A percentile compares a stretch with the other conserved stretches of the same genome.
Evolutionary conservation across 139 green algal species (phyloP).

Genomic region (Chlamydomonas sp.): DNA sequence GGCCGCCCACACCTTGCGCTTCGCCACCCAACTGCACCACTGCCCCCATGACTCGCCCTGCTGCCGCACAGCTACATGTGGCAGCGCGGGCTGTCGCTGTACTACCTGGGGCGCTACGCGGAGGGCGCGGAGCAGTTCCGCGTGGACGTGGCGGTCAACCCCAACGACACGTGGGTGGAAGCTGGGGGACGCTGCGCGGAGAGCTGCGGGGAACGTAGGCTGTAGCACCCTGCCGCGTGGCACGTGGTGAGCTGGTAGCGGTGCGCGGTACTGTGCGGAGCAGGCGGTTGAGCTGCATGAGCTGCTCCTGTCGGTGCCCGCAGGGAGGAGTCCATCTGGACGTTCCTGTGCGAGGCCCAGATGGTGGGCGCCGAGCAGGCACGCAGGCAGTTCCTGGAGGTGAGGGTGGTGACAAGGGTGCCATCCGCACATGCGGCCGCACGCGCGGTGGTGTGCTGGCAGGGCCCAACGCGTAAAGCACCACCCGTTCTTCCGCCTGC

Average conservation of each 20-base stretch:
- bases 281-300: background rate
- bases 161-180: constrained; percentile 81
- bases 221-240: no score
- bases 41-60: no score
- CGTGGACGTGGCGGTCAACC: constrained; percentile 89
- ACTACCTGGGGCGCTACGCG: constrained; percentile 72
- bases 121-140: constrained; percentile 80
- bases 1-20: background rate
- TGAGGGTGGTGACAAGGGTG: background rate
- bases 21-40: no score
- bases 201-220: no score
- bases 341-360: constrained; percentile 87
- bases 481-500: no score
- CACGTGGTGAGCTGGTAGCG: no score
- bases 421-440: no score
- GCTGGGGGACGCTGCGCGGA: background rate
- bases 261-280: no score
- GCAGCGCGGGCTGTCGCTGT: constrained; percentile 83
- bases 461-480: background rate
- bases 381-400: constrained; percentile 79
- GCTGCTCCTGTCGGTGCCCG: background rate
- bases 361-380: constrained; percentile 66
- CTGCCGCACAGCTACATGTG: constrained; percentile 56
- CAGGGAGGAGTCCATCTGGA: constrained; percentile 82
- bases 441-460: background rate